Percentiles rank a stretch among this genome's conserved stretches.
Conservation (phyloP, 352 stramenopile species). For the Globisporangium lucens region DNA sequence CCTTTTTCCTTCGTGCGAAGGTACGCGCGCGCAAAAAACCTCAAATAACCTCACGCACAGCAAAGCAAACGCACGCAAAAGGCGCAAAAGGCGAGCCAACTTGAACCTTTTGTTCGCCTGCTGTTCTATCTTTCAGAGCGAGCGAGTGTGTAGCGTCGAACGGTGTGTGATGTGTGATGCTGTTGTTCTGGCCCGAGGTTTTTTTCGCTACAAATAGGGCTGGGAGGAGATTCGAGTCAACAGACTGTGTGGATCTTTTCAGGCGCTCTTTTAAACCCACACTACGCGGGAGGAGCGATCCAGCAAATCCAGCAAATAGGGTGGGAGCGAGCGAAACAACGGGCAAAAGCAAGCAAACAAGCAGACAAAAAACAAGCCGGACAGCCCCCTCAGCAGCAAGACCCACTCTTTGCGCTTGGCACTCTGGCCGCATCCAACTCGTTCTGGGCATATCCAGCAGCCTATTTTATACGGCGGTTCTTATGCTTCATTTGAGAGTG, state of each 20-base stretch:
- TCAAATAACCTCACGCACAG: neutral
- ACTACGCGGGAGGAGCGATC: neutral
- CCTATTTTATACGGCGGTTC: neutral
- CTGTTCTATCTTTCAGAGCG: neutral
- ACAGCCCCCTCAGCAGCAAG: neutral
- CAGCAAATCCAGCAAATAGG: neutral
- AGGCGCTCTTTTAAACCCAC: neutral
- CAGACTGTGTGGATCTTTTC: slow-evolving; percentile 2
- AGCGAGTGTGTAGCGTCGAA: neutral
- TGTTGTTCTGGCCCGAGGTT: slow-evolving; percentile 1
- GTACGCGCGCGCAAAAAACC: slow-evolving; percentile 3
- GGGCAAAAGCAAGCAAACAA: neutral
- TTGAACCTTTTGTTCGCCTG: neutral
- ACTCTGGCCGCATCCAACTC: neutral
- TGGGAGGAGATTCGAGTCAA: slow-evolving; percentile 7
- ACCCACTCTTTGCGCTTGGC: neutral
- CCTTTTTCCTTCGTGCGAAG: neutral
- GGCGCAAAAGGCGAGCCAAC: slow-evolving; percentile 3
- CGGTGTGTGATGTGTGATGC: neutral
- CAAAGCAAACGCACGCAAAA: neutral
- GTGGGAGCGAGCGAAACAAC: neutral
- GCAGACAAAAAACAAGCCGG: neutral
- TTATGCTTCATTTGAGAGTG: neutral
- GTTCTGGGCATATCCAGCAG: neutral
- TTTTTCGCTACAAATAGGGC: neutral